These are phyloP conservation scores for Erythrophleum ivorense DNA, from an alignment of 331 rosid genomes.

Conservation along the genomic window DNA sequence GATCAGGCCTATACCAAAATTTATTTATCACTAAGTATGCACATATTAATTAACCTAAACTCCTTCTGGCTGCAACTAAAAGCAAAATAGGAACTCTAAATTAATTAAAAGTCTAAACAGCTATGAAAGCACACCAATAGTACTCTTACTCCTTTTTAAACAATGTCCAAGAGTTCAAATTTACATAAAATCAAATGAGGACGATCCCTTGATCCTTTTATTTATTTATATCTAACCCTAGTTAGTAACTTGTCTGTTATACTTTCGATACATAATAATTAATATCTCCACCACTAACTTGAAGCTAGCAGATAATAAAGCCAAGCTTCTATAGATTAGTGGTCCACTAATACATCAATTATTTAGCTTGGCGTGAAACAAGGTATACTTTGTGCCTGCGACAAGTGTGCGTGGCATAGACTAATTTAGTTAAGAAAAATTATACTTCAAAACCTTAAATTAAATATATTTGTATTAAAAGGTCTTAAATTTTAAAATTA, in stretches of 20 bases:
- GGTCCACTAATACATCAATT: conserved; percentile 26
- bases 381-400: background rate
- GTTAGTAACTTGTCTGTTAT: conserved; percentile 30
- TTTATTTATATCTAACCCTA: background rate
- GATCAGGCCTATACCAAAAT: too few relatives aligned
- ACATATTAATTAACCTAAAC: too few relatives aligned
- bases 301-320: background rate
- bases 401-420: background rate
- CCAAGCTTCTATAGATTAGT: background rate
- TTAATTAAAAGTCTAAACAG: background rate
- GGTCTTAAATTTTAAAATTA: too few relatives aligned
- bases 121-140: too few relatives aligned
- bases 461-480: background rate
- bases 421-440: background rate
- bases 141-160: too few relatives aligned
- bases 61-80: too few relatives aligned
- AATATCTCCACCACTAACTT: conserved; percentile 5
- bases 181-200: background rate
- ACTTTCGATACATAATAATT: conserved; percentile 1
- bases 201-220: background rate
- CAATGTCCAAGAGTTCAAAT: background rate
- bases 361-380: conserved; percentile 34
- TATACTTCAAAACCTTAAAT: background rate
- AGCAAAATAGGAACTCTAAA: background rate
- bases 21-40: too few relatives aligned